Conservation (phyloP, 2,329 filamentous ascomycete species). For the Arthroderma sp. region DNA sequence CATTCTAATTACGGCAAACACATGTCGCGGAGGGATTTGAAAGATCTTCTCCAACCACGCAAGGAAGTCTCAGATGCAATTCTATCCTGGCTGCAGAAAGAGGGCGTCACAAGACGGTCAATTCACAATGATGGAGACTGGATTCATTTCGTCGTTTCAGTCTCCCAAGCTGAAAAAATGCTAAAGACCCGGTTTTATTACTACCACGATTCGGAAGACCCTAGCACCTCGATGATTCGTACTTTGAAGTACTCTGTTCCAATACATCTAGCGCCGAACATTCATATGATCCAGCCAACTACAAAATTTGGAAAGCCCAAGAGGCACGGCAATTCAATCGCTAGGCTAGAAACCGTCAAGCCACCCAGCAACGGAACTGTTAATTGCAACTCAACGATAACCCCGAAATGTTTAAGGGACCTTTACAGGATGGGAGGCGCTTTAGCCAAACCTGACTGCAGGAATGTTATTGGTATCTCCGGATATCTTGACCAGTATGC, state of each 20-base stretch:
- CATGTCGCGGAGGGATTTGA: slow-evolving; percentile 49
- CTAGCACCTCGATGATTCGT: slow-evolving; percentile 45
- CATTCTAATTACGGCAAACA: slow-evolving; percentile 50
- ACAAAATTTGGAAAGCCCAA: slow-evolving; percentile 47
- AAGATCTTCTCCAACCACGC: slow-evolving; percentile 42
- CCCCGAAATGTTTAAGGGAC: slow-evolving; percentile 38
- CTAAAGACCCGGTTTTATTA: slow-evolving; percentile 9
- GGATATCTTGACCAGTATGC: slow-evolving; percentile 43
- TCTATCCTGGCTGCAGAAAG: slow-evolving; percentile 43
- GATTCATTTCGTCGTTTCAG: slow-evolving; percentile 41
- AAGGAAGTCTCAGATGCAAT: slow-evolving; percentile 39
- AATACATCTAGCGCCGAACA: slow-evolving; percentile 39
- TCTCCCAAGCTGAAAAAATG: slow-evolving; percentile 10
- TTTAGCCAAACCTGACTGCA: slow-evolving; percentile 24
- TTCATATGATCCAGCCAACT: slow-evolving; percentile 55
- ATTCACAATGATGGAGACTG: slow-evolving; percentile 47
- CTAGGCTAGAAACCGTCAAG: slow-evolving; percentile 13
- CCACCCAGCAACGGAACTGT: slow-evolving; percentile 11
- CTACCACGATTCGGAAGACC: slow-evolving; percentile 35
- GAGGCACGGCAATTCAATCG: slow-evolving; percentile 30
- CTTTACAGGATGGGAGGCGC: slow-evolving; percentile 40
- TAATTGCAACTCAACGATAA: slow-evolving; percentile 33
- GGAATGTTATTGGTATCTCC: slow-evolving; percentile 35
- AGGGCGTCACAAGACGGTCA: slow-evolving; percentile 36
- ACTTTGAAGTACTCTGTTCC: slow-evolving; percentile 52